Base-by-base conservation (phyloP, 768 basidiomycete genomes). In the Lentinula detonsa region DNA sequence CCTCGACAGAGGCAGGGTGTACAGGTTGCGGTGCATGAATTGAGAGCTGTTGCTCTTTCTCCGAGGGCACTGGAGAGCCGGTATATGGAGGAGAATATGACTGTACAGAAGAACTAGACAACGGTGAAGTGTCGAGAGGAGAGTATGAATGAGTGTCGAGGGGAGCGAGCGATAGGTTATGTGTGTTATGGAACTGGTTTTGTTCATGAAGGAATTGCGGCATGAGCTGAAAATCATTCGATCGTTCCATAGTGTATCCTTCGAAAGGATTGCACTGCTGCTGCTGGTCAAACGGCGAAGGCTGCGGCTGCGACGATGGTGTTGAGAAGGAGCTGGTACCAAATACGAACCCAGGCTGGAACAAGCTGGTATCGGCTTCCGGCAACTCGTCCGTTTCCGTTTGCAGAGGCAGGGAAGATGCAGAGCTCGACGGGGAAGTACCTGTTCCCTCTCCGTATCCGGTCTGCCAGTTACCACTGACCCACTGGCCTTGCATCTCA, bases 341-440 rank as follows among this genome's bases (percentile, higher is more conserved):
- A 21, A 61, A 65, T 51, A 70, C 63, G 33, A 77, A 63, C 66
- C 76, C 84, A 1, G 71, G 68, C 15, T 85, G 76, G 67, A 83
- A 85, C 40, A 85, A 69, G 40, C 74, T 76, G 0, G 77, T 75
- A 61, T 82, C 72, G 9, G 75, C 73, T 21, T 81, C 83, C 0
- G 84, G 84, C 1, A 84, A 76, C 6, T 84, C 82, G 0, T 73
- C 73, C 52, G 76, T 76, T n/a, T 81, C 69, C 0, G 67, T 65
- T 28, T 65, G 57, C 8, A 65, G 61, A 7, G 66, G 21, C 5
- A 57, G n/a, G 23, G 61, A 57, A 10, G 48, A 62, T 4, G 56
- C 42, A 16, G 57, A 35, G 16, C 16, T 59, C 7, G 57, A 59
- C 7, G 57, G 57, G 9, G 57, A 59, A 28, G 48, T 16, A 49